Evolutionary conservation across 352 stramenopile genomes (phyloP).

Genomic region (Elongisporangium senticosum): DNA sequence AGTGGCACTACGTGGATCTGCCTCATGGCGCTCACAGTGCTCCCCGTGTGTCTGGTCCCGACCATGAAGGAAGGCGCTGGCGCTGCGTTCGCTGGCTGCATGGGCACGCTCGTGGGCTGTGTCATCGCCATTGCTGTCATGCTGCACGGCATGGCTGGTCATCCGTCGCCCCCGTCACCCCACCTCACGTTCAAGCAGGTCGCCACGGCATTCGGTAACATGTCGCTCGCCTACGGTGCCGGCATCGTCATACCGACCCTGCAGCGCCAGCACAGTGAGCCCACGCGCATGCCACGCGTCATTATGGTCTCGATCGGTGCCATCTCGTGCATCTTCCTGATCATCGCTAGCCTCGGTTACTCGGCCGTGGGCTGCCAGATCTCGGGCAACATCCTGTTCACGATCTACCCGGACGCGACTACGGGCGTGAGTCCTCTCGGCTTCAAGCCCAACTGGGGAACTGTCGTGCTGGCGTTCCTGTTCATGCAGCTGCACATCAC

Average conservation of each 20-base stretch:
- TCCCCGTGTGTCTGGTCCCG: conserved; percentile 48
- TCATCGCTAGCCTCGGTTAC: conserved; percentile 31
- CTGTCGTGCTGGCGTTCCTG: conserved; percentile 29
- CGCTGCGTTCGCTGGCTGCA: conserved; percentile 40
- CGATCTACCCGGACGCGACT: conserved; percentile 23
- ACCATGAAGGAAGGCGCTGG: conserved; percentile 52
- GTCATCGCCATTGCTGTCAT: conserved; percentile 42
- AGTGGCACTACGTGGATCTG: conserved; percentile 44
- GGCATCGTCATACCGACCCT: conserved; percentile 42
- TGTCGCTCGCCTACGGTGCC: conserved; percentile 43
- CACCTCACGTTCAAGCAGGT: conserved; percentile 41
- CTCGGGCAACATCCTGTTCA: conserved; percentile 50
- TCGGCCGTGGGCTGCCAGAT: conserved; percentile 46
- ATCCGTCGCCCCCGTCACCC: conserved; percentile 30
- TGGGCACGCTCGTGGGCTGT: conserved; percentile 47
- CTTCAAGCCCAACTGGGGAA: conserved; percentile 25
- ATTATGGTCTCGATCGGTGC: conserved; percentile 41
- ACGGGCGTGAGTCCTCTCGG: conserved; percentile 31
- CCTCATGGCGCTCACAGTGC: conserved; percentile 38
- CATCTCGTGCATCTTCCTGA: conserved; percentile 43
- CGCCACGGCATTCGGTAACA: conserved; percentile 43
- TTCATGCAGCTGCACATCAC: conserved; percentile 42
- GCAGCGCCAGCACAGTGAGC: conserved; percentile 43
- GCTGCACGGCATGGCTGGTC: conserved; percentile 42
- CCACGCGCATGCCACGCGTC: conserved; percentile 43